Evolutionary conservation across 441 rosid genomes (phyloP), one percentile per base, ranked within the genome.

Genomic region (Eutrema salsugineum): DNA sequence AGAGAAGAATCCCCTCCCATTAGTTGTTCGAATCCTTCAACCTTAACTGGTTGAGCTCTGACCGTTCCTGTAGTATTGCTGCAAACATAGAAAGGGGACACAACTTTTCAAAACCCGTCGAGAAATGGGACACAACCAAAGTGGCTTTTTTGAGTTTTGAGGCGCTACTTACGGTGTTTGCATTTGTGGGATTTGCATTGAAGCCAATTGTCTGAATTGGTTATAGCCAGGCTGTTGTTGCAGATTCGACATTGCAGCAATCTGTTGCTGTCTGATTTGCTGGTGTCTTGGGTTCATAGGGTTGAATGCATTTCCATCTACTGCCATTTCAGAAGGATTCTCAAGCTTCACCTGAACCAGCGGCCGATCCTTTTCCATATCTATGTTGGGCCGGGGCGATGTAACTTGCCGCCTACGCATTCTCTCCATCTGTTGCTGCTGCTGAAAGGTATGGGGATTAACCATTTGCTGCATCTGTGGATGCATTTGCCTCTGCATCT

Each of bases 1-100:
- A 81, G 53, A 56, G 91, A 77, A 47, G 91, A 77, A 76, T 91
- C 97, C 17, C 98, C 93, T 17, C 97, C 97, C 98, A 93, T 93
- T 78, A 93, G 80, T 67, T 93, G 96, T 82, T 84, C 88, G 70
- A 91, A 93, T 64, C 96, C 98, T 77, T 91, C 96, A 47, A 93
- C 94, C 85, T 93, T 91, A 76, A 93, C 88, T 0, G 94, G 98
- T 16, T 85, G 98, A 79, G 93, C 91, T 84, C 98, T 87, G 50
- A 79, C 84, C 38, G 88, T 70, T 14, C 87, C 83, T 80, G 84
- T 72, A 66, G 79, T 84, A 79, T 96, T 93, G 88, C 97, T 93
- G 88, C 87, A 83, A 12, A 12, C n/a, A n/a, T 27, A 65, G 2
- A 76, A 62, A 6, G 43, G 4, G 12, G 75, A 22, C 63, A 78